Percentiles rank a stretch among this genome's conserved stretches.
phyloP scores from a whole-genome alignment of 768 basidiomycete species.

The Boletus huronensis region DNA sequence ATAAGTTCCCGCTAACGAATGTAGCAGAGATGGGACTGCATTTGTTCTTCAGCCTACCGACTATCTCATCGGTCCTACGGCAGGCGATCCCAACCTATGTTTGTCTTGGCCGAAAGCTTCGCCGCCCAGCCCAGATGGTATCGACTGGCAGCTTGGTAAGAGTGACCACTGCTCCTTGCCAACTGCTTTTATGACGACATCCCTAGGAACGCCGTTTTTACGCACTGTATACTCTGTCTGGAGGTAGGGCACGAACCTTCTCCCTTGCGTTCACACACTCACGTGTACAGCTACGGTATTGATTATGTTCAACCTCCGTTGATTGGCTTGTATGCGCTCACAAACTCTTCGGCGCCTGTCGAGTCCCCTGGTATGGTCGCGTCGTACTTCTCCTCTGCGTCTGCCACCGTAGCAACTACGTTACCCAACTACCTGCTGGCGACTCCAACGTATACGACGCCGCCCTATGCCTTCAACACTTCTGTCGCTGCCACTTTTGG shows the following conservation, averaged over 20 bases:
- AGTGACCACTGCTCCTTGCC: not conserved
- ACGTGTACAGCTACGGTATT: constrained; percentile 61
- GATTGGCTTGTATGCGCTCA: constrained; percentile 69
- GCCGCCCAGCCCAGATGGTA: constrained; percentile 64
- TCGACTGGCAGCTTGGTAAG: constrained; percentile 81
- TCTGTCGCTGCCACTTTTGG: constrained; percentile 55
- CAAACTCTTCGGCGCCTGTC: constrained; percentile 41
- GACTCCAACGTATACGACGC: constrained; percentile 61
- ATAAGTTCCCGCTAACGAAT: not conserved
- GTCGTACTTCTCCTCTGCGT: constrained; percentile 55
- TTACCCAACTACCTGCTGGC: constrained; percentile 69
- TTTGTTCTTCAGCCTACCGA: constrained; percentile 72
- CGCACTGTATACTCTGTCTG: constrained; percentile 76
- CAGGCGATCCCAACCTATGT: constrained; percentile 63
- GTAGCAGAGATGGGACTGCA: constrained; percentile 25
- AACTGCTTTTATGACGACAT: not conserved
- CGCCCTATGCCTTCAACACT: constrained; percentile 66
- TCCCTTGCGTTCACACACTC: constrained; percentile 1
- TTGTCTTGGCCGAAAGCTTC: constrained; percentile 70
- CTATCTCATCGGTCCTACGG: constrained; percentile 69
- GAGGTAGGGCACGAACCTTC: constrained; percentile 43
- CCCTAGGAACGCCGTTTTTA: constrained; percentile 59
- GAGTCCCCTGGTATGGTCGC: constrained; percentile 42
- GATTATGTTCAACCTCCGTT: constrained; percentile 68
- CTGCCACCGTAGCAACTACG: constrained; percentile 63